Evolutionary conservation across 257 asterid genomes (phyloP).

Genomic region (Solanum peruvianum): DNA sequence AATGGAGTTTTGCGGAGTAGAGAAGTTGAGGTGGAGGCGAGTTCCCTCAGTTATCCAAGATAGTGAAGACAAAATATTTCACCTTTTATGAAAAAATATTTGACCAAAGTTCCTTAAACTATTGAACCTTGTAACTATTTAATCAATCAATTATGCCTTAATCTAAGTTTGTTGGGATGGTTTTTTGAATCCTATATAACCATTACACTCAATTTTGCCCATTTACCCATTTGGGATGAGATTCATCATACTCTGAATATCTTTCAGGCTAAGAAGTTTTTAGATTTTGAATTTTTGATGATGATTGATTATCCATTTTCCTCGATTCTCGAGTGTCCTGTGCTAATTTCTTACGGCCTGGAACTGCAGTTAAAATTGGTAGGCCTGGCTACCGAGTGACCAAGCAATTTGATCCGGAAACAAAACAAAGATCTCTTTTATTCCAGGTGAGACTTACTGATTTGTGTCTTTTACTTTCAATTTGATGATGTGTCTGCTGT

Average conservation of each 20-base stretch:
- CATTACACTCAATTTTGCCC: not conserved
- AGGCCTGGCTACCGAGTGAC: constrained; percentile 98
- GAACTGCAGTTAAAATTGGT: constrained; percentile 79
- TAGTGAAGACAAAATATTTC: not conserved
- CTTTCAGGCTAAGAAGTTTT: not conserved
- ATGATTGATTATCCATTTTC: not conserved
- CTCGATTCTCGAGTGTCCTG: not conserved
- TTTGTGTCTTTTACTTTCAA: not conserved
- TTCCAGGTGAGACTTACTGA: constrained; percentile 49
- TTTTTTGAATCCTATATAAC: not conserved
- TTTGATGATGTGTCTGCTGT: not conserved
- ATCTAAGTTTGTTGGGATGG: not conserved
- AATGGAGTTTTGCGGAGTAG: not conserved
- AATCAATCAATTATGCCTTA: not conserved
- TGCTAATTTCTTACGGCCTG: not conserved
- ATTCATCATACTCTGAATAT: not conserved
- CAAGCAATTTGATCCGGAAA: constrained; percentile 83
- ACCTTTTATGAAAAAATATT: not conserved
- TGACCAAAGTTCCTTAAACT: not conserved
- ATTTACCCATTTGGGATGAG: not conserved
- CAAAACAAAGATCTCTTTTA: constrained; percentile 91
- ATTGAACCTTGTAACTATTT: not conserved
- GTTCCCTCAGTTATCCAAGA: not conserved
- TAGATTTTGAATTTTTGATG: not conserved
- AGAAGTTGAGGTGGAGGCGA: not conserved